Evolutionary conservation across 2,329 filamentous ascomycete species (phyloP), one percentile per base, ranked within the genome.

Genomic region (Neofusicoccum kwambonambiense): DNA sequence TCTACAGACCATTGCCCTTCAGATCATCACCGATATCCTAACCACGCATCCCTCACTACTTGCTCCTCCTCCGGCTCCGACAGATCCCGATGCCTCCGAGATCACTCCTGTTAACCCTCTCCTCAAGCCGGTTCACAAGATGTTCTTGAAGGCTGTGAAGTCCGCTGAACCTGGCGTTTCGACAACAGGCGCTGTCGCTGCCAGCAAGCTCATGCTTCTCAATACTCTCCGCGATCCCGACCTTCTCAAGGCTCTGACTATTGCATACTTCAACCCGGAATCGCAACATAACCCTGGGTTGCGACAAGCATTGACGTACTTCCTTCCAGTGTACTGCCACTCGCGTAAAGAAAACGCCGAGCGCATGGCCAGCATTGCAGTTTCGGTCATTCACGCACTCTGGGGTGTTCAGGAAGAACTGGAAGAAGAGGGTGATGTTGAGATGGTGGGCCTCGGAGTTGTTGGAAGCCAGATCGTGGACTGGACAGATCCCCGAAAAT

Each of bases 261-360:
- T 96, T 4, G 87, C 91, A 8, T 98, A 96, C 79, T 98, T 98
- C 77, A 90, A 96, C 72, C 93, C 94, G 0, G 87, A 90, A 4
- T 95, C 91, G 3, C 85, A 87, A 0, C 83, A 85, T 34, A 97
- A 97, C 73, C 90, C 94, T 69, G 88, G 88, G 8, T 88, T 97
- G 6, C 84, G 93, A 22, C 94, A 98, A 77, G 90, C 91, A 0
- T 83, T 98, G 62, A 92, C 91, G 69, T 98, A 98, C 77, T 97
- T 97, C 83, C 81, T 98, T 41, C 94, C 94, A 0, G 93, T 97
- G 0, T 98, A 96, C 80, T 95, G 92, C 76, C 96, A 94, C 77
- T 93, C 90, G 7, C 86, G 91, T 3, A 77, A 88, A 3, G 90
- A 91, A 68, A 97, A 97, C 72, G 93, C 95, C 68, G 86, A 90